Conservation (phyloP, 345 rosid species). For the Corchorus capsularis region DNA sequence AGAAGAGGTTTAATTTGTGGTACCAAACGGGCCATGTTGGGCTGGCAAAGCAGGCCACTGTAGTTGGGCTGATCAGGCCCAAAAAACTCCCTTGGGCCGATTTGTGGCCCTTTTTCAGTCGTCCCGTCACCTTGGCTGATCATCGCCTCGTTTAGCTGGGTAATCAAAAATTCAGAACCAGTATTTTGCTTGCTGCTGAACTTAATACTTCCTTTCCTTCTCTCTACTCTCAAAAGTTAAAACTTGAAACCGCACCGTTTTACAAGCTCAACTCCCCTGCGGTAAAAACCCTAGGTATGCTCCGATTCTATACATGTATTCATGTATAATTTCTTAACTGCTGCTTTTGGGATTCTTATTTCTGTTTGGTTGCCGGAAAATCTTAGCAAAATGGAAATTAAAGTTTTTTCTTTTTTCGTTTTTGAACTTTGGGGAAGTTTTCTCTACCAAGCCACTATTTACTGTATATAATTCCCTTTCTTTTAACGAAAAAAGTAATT, state of each 20-base stretch:
- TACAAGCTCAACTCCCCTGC: not conserved
- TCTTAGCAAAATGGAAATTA: not conserved
- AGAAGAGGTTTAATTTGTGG: too few relatives aligned
- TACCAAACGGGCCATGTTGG: too few relatives aligned
- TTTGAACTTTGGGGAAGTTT: not conserved
- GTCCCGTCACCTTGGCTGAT: not conserved
- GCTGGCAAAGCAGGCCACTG: too few relatives aligned
- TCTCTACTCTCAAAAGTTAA: not conserved
- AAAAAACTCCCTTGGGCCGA: too few relatives aligned
- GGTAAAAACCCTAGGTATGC: conserved; percentile 17
- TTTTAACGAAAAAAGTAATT: too few relatives aligned
- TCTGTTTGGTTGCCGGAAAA: not conserved
- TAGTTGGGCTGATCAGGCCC: too few relatives aligned
- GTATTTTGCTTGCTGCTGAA: not conserved
- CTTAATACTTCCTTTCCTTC: not conserved
- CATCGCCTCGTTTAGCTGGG: not conserved
- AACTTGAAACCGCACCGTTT: conserved; percentile 3
- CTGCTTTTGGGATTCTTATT: not conserved
- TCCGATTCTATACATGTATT: not conserved
- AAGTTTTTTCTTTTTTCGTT: not conserved
- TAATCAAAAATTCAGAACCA: not conserved
- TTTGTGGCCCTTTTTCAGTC: too few relatives aligned
- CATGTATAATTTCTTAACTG: not conserved
- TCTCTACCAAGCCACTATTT: not conserved
- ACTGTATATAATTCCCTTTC: not conserved